Evolutionary conservation across 306 rosid genomes (phyloP).

Genomic region (Comarum palustre): DNA sequence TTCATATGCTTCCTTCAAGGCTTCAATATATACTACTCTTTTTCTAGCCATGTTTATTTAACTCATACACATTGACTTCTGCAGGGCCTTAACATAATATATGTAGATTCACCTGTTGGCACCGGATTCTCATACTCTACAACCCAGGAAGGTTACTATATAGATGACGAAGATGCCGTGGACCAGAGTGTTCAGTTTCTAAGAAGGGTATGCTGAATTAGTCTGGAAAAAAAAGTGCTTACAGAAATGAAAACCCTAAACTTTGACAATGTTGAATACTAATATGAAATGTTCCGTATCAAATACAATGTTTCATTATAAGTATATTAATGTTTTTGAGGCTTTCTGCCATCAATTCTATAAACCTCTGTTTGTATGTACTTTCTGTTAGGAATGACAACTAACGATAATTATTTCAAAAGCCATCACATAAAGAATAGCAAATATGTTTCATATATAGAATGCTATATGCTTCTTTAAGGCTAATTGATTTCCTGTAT

Average conservation of each 20-base stretch:
- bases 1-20: not conserved
- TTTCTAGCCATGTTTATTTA: not conserved
- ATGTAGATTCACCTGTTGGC: constrained; percentile 29
- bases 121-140: constrained; percentile 32
- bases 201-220: constrained; percentile 11
- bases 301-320: not conserved
- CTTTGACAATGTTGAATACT: not conserved
- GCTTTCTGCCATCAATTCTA: not conserved
- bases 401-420: not conserved
- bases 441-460: not conserved
- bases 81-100: constrained; percentile 21
- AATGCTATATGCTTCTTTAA: not conserved
- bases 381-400: not conserved
- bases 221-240: not conserved
- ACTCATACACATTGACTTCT: not conserved
- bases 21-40: not conserved
- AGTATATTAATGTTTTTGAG: not conserved
- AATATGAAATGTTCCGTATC: not conserved
- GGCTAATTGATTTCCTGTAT: not conserved
- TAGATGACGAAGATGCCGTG: constrained; percentile 20
- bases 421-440: not conserved
- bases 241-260: not conserved
- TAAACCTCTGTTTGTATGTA: not conserved
- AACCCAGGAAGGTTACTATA: constrained; percentile 25
- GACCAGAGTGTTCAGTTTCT: constrained; percentile 20